Evolutionary conservation across 305 asterid species (phyloP).

Genomic region (Solanum chacoense): DNA sequence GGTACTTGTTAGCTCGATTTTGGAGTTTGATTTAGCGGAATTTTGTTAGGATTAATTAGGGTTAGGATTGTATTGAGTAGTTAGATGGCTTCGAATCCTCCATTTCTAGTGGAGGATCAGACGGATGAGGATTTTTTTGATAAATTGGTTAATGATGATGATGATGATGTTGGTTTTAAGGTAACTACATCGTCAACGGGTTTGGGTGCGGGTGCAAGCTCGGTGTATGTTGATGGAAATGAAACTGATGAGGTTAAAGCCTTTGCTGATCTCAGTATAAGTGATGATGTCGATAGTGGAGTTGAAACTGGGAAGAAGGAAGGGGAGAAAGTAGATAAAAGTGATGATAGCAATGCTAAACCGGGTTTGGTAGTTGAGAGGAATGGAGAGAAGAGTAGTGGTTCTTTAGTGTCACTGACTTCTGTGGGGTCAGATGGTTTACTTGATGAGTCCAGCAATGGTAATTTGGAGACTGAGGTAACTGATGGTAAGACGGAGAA

Average conservation of each 20-base stretch:
- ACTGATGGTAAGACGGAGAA: not conserved
- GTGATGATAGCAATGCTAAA: not conserved
- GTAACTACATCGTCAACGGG: not conserved
- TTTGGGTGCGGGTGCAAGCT: not conserved
- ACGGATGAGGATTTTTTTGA: conserved; percentile 91
- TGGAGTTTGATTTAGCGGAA: not conserved
- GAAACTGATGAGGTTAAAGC: conserved; percentile 61
- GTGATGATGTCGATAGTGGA: conserved; percentile 12
- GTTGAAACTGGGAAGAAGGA: conserved; percentile 8
- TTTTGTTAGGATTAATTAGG: conserved; percentile 22
- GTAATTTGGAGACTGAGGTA: conserved; percentile 7
- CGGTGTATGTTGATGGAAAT: conserved; percentile 29
- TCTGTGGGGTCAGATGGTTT: conserved; percentile 12
- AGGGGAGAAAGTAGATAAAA: not conserved
- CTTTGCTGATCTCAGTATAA: conserved; percentile 50
- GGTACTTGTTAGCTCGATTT: conserved; percentile 26
- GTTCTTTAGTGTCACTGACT: conserved; percentile 6
- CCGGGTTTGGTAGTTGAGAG: not conserved
- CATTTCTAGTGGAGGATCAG: conserved; percentile 86
- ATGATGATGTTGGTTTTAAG: conserved; percentile 16
- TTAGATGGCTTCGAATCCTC: conserved; percentile 89
- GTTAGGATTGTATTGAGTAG: conserved; percentile 18
- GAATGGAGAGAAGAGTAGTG: conserved; percentile 7
- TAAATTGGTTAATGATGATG: conserved; percentile 73
- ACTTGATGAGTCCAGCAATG: conserved; percentile 8